Evolutionary conservation across 2,329 filamentous ascomycete species (phyloP).

Genomic region (Daldinia sp.): DNA sequence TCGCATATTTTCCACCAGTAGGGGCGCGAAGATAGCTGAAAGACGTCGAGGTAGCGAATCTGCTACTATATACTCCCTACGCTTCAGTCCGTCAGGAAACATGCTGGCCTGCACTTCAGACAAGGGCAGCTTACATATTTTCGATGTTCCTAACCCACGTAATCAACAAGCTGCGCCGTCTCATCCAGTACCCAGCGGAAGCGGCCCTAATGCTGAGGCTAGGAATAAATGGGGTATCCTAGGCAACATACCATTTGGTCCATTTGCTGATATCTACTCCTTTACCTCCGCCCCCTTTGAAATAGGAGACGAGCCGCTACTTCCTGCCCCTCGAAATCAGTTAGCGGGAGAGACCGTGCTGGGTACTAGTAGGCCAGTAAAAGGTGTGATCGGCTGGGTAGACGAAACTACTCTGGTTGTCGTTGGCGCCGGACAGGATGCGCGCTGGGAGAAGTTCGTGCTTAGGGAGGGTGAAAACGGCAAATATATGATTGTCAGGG

Average conservation of each 20-base stretch:
- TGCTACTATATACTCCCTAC: conserved; percentile 86
- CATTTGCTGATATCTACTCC: conserved; percentile 92
- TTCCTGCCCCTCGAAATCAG: conserved; percentile 53
- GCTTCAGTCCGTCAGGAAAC: conserved; percentile 84
- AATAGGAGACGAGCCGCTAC: conserved; percentile 77
- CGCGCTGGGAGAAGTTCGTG: conserved; percentile 88
- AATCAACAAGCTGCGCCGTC: conserved; percentile 48
- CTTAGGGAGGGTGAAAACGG: conserved; percentile 77
- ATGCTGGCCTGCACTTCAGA: conserved; percentile 93
- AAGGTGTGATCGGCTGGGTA: conserved; percentile 88
- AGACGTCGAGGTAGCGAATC: conserved; percentile 89
- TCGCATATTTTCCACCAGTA: conserved; percentile 84
- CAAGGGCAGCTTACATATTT: conserved; percentile 95
- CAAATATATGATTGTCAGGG: conserved; percentile 72
- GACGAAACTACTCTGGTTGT: conserved; percentile 80
- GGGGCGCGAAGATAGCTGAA: conserved; percentile 84
- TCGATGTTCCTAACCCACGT: conserved; percentile 77
- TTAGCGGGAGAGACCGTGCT: conserved; percentile 54
- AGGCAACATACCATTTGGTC: conserved; percentile 84
- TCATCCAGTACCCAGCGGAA: conserved; percentile 37
- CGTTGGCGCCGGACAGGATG: conserved; percentile 82
- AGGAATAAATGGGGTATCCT: conserved; percentile 87
- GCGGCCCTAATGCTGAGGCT: conserved; percentile 58
- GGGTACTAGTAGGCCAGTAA: conserved; percentile 71
- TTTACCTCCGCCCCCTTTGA: conserved; percentile 85